phyloP scores from a whole-genome alignment of 2,329 filamentous ascomycete genomes.

The Claviceps humidiphila region DNA sequence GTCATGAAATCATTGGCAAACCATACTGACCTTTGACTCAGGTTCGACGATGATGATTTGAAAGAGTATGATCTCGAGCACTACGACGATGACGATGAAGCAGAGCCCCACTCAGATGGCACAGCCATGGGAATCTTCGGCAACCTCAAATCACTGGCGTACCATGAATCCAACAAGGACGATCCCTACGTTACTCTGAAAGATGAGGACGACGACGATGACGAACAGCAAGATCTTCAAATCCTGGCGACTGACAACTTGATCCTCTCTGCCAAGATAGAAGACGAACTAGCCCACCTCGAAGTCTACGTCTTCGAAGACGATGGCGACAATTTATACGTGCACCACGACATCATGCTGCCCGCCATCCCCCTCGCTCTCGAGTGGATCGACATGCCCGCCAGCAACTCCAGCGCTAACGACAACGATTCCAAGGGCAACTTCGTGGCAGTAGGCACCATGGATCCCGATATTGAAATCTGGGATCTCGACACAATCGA shows the following conservation, averaged over 20 bases:
- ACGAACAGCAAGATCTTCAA: constrained; percentile 87
- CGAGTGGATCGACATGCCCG: constrained; percentile 91
- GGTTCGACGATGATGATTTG: constrained; percentile 67
- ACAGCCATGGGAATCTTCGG: constrained; percentile 86
- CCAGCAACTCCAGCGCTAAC: constrained; percentile 51
- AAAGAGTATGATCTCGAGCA: constrained; percentile 94
- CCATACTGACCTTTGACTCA: constrained; percentile 16
- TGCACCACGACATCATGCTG: constrained; percentile 98
- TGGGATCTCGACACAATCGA: constrained; percentile 96
- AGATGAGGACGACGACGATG: constrained; percentile 52
- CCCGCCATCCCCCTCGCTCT: constrained; percentile 90
- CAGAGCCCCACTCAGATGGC: constrained; percentile 30
- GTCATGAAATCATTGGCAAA: background rate
- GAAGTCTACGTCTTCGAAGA: constrained; percentile 98
- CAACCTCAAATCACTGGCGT: constrained; percentile 84
- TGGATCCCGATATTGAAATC: constrained; percentile 96
- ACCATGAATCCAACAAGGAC: constrained; percentile 86
- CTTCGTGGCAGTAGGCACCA: constrained; percentile 89
- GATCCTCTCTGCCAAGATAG: constrained; percentile 80
- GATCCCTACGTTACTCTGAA: constrained; percentile 93
- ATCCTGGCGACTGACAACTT: constrained; percentile 88
- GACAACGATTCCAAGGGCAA: constrained; percentile 62
- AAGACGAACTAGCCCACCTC: constrained; percentile 91
- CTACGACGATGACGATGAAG: constrained; percentile 75
- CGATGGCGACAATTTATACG: constrained; percentile 87